Percentiles rank a stretch among this genome's conserved stretches.
These are phyloP conservation scores for Dioscorea cayenensis DNA, from an alignment of 116 monocot species.

Conservation along the genomic window DNA sequence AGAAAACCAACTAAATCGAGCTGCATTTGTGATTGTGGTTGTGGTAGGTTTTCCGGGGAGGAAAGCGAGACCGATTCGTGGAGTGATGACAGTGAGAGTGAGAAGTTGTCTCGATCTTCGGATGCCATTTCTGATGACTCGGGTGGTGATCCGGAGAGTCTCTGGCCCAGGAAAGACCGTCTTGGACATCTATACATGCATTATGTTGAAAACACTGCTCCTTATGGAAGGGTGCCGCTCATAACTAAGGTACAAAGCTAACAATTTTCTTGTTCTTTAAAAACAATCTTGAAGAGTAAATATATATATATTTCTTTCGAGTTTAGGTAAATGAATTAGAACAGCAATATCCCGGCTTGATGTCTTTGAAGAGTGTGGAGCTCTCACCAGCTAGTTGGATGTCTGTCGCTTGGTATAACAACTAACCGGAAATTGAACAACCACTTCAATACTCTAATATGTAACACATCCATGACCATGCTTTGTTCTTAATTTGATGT, in stretches of 20 bases:
- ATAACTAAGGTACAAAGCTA: background rate
- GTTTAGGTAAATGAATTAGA: constrained; percentile 37
- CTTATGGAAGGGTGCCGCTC: constrained; percentile 8
- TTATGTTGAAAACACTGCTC: constrained; percentile 4
- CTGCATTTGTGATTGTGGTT: background rate
- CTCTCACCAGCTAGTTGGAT: constrained; percentile 84
- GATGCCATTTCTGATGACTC: constrained; percentile 10
- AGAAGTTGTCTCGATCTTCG: constrained; percentile 49
- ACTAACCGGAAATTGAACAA: background rate
- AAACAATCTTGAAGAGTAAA: too few species aligned
- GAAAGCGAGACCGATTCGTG: constrained; percentile 54
- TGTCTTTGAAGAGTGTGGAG: constrained; percentile 44
- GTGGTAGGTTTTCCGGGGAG: background rate
- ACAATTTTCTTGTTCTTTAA: background rate
- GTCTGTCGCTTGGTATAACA: constrained; percentile 66
- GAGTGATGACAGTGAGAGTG: constrained; percentile 59
- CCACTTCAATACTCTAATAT: too few species aligned
- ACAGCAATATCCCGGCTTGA: constrained; percentile 43
- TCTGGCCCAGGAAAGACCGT: constrained; percentile 7
- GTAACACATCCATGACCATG: too few species aligned
- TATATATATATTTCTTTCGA: background rate
- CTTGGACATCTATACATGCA: constrained; percentile 10
- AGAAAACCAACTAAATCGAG: background rate
- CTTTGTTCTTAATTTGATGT: background rate
- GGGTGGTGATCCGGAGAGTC: background rate